Percentiles rank a stretch among this genome's conserved stretches.
Evolutionary conservation across 1,139 yeast species (phyloP).

Genomic region (Sugiyamaella japonica): DNA sequence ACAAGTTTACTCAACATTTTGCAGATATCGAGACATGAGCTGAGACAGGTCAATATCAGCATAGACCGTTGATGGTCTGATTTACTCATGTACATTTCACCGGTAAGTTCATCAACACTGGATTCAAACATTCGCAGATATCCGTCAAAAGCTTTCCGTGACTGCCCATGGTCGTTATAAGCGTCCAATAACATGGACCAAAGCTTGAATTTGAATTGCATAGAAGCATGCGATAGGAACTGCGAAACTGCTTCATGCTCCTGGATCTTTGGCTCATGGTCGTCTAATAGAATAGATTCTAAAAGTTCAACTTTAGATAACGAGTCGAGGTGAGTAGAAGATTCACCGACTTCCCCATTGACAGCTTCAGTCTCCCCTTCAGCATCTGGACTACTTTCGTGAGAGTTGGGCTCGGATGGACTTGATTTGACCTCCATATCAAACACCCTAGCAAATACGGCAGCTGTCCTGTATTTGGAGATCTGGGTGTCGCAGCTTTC

Average conservation of each 20-base stretch:
- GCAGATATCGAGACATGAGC: constrained; percentile 50
- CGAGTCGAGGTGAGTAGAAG: constrained; percentile 1
- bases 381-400: constrained; percentile 9
- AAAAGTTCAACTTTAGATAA: constrained; percentile 45
- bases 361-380: constrained; percentile 23
- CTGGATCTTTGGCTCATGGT: constrained; percentile 27
- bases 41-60: constrained; percentile 45
- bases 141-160: constrained; percentile 52
- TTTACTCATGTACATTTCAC: constrained; percentile 31
- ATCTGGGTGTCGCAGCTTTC: constrained; percentile 59
- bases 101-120: constrained; percentile 44
- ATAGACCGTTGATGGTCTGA: constrained; percentile 31
- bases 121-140: constrained; percentile 52
- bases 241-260: constrained; percentile 54
- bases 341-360: constrained; percentile 24
- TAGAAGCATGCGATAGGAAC: constrained; percentile 63
- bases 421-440: constrained; percentile 17
- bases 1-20: constrained; percentile 35
- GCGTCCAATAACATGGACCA: constrained; percentile 75
- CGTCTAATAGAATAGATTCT: constrained; percentile 51
- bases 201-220: constrained; percentile 65
- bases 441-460: constrained; percentile 63
- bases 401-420: constrained; percentile 4
- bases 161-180: constrained; percentile 49
- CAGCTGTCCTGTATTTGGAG: constrained; percentile 64